Evolutionary conservation across 768 basidiomycete genomes (phyloP), one percentile per base, ranked within the genome.

Genomic region (Russula sp.): DNA sequence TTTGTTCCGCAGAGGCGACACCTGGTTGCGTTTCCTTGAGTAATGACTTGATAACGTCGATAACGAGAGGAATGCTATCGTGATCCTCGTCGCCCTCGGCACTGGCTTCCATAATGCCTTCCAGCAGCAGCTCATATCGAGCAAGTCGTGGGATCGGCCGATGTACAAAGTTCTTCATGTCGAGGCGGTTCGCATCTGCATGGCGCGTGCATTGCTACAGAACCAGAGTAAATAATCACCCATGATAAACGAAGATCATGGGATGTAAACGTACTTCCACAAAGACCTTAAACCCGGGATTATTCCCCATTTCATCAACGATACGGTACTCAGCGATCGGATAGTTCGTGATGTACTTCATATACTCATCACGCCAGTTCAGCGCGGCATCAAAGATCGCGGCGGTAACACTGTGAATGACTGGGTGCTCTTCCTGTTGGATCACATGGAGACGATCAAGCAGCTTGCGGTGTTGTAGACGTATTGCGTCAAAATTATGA

Each of bases 101-200:
- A 0, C 92, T 85, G 67, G 88, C 86, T 22, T 94, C 89, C 66
- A 88, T 76, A 67, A 98, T 89, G 36, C 83, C 81, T 67, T 88
- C 89, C 65, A 98, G 76, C 20, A 98, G 79, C 1, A 98, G 80
- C 67, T 91, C 88, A 73, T 98, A 98, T 54, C 95, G 89, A 48
- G 94, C 79, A 40, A 96, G 76, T 50, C 96, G 87, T 64, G 92
- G 91, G 67, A 96, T 94, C 2, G 95, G 93, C 42, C 94, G 86
- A 70, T 92, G 87, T 71, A 95, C 89, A 76, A 98, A 99, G 69
- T 82, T 88, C 73, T 95, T 94, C 84, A 99, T 89, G 72, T 94
- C 94, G 22, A 92, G 80, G 56, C 88, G 85, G 70, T 90, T 86
- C 1, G 93, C 84, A 62, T 89, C 88, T 0, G 87, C 83, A 69